phyloP scores from a whole-genome alignment of 306 rosid genomes.

The Canavalia gladiata region DNA sequence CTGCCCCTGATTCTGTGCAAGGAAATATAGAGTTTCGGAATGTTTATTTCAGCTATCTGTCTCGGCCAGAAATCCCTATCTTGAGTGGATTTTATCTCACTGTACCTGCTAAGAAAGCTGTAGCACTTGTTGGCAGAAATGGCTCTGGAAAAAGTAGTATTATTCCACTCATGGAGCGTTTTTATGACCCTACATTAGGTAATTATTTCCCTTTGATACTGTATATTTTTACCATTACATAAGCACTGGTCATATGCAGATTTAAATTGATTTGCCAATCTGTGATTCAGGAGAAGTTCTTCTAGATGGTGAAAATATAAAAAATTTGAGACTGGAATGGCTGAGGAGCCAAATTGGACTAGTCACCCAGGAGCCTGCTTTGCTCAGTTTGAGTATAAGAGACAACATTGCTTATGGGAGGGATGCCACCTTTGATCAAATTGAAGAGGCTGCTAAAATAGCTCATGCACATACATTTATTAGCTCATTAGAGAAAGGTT shows the following conservation, averaged over 20 bases:
- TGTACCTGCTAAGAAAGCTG: conserved; percentile 96
- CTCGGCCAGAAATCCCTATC: conserved; percentile 99
- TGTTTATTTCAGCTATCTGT: conserved; percentile 96
- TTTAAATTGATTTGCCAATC: conserved; percentile 45
- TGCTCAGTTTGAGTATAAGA: conserved; percentile 94
- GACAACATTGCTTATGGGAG: conserved; percentile 98
- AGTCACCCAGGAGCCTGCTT: conserved; percentile 98
- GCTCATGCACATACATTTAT: conserved; percentile 98
- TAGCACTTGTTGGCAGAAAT: conserved; percentile 98
- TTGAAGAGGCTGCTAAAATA: conserved; percentile 99
- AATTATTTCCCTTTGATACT: conserved; percentile 26
- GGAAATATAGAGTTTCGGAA: conserved; percentile 97
- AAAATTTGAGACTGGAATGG: conserved; percentile 91
- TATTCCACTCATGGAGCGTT: conserved; percentile 98
- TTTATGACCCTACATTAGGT: conserved; percentile 99
- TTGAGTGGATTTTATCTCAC: conserved; percentile 95
- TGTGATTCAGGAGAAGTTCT: conserved; percentile 97
- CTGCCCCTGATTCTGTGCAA: conserved; percentile 70
- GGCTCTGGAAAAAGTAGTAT: conserved; percentile 99
- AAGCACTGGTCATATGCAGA: conserved; percentile 41
- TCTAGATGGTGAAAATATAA: conserved; percentile 95
- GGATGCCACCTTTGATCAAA: conserved; percentile 89
- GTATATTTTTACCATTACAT: conserved; percentile 37
- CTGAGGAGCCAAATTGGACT: conserved; percentile 97
- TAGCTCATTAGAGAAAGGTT: conserved; percentile 82